These are phyloP conservation scores for Cordyceps militaris DNA, from an alignment of 2,329 filamentous ascomycete genomes.

Conservation along the genomic window DNA sequence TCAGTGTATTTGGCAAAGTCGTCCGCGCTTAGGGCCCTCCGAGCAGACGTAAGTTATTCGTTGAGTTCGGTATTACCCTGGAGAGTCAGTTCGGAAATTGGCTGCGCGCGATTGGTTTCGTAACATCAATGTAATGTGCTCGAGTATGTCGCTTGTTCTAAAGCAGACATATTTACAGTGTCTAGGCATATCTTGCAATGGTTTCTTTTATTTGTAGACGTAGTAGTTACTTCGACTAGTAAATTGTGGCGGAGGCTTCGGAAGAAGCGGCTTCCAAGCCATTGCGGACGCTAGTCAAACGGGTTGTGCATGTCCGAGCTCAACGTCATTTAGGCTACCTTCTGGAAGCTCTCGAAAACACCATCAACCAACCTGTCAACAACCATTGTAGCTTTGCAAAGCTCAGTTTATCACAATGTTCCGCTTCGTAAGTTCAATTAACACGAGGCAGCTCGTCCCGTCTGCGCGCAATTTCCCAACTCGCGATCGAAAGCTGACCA, in stretches of 20 bases:
- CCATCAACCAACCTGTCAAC: neutral
- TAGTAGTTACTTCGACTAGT: no score
- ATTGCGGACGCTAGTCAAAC: neutral
- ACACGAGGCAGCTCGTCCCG: neutral
- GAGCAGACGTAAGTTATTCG: no score
- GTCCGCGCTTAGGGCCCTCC: no score
- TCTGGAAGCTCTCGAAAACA: neutral
- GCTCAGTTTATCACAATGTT: conserved; percentile 32
- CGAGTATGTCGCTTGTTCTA: no score
- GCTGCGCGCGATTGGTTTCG: no score
- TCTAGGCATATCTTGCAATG: no score
- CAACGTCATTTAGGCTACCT: neutral
- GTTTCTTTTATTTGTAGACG: no score
- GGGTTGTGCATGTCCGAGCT: neutral
- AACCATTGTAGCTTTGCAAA: neutral
- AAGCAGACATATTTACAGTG: no score
- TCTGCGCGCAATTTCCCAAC: neutral
- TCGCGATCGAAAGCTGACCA: neutral
- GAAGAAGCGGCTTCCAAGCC: conserved; percentile 1
- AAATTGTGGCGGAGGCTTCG: neutral
- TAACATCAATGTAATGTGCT: no score
- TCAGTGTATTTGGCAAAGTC: no score
- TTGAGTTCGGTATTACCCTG: no score
- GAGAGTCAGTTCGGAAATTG: no score
- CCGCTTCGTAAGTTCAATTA: conserved; percentile 34